Base-by-base conservation (phyloP, 2,329 filamentous ascomycete genomes). In the Pseudomassariella vexata region DNA sequence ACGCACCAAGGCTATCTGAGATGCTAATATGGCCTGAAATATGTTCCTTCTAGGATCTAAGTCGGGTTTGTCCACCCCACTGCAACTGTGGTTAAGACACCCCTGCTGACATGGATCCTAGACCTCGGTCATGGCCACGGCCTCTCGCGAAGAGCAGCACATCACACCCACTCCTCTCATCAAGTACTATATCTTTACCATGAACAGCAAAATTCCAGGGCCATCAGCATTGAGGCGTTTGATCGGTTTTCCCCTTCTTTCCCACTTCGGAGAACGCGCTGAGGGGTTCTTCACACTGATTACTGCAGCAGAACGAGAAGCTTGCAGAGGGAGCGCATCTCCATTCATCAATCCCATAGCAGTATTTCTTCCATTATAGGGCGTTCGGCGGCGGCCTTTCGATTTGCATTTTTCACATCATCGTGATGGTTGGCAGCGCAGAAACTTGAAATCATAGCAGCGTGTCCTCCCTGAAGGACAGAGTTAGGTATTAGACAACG, bases 1-100 rank as follows among this genome's bases (percentile, higher is more conserved):
- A 62, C 82, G 85, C 59, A 85, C 83, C 50, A 84, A 84, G 63
- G 83, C 83, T 60, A 85, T 88, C 50, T 89, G 66, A 72, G 68
- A 66, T 59, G 66, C 70, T 76, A 75, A 74, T 71, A 55, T 62
- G 63, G 62, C 59, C 57, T 57, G 55, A 55, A 57, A 50, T 58
- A 44, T 46, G 48, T 52, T 48, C 46, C 44, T 60, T 71, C 53
- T 73, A 73, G 70, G 68, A 68, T 61, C 45, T 40, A 39, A 35
- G 34, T 40, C 38, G 25, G 50, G 53, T 9, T 17, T 9, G 28
- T 30, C 7, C 21, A 5, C 28, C 17, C 28, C 19, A 7, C 17
- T n/a, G 21, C 21, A n/a, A n/a, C 19, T 10, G 6, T 10, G 6
- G 9, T 30, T 30, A 5, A 19, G 9, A 30, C 9, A 19, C 18